Evolutionary conservation across 73 alveolate genomes (phyloP).

Genomic region (Stentor coeruleus): DNA sequence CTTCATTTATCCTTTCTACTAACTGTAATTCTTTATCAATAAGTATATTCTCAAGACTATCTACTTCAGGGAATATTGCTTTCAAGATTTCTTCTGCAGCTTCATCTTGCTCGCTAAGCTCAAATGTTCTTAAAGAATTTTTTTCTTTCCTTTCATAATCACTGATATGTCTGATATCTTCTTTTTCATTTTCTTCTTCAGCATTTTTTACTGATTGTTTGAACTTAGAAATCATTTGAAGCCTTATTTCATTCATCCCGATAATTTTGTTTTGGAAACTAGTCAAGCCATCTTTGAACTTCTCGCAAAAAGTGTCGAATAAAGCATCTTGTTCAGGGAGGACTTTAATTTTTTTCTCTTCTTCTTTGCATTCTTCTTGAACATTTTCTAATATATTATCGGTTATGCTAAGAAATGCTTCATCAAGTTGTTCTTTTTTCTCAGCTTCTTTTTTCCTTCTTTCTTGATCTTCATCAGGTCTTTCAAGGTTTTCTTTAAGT

Average conservation of each 20-base stretch:
- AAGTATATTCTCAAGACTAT: background rate
- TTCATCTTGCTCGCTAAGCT: background rate
- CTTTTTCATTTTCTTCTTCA: conserved; percentile 25
- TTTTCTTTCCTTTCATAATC: conserved; percentile 14
- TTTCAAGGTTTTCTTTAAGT: conserved; percentile 32
- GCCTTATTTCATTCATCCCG: background rate
- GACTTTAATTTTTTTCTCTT: background rate
- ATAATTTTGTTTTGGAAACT: background rate
- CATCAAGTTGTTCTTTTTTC: background rate
- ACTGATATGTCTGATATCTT: background rate
- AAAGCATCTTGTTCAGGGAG: conserved; percentile 8
- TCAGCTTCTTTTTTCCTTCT: background rate
- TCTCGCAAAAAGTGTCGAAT: background rate
- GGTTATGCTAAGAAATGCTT: background rate
- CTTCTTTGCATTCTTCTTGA: conserved; percentile 26
- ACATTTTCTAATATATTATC: background rate
- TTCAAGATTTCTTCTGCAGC: conserved; percentile 4
- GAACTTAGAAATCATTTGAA: conserved; percentile 11
- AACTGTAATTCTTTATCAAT: conserved; percentile 10
- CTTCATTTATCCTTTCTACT: conserved; percentile 21
- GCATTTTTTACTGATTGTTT: conserved; percentile 17
- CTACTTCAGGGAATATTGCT: background rate
- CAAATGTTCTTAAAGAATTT: conserved; percentile 5
- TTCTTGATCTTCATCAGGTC: conserved; percentile 30
- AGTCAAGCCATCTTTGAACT: background rate